Conservation (phyloP, 495 filamentous ascomycete genomes). For the Hypoxylon crocopeplum region DNA sequence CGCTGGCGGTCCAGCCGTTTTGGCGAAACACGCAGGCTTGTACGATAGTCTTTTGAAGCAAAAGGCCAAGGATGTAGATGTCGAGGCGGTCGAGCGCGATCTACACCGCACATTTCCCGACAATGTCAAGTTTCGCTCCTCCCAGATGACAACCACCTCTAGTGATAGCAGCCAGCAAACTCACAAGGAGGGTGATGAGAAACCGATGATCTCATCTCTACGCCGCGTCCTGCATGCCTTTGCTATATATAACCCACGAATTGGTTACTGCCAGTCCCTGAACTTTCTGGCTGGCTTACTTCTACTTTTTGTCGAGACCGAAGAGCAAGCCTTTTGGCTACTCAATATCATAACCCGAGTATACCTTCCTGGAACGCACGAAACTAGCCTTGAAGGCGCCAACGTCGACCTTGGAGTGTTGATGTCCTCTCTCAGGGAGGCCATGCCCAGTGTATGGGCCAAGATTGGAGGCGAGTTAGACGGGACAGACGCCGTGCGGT, state of each 20-base stretch:
- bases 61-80: constrained; percentile 71
- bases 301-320: constrained; percentile 84
- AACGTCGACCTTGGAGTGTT: constrained; percentile 95
- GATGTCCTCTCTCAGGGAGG: constrained; percentile 83
- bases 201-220: constrained; percentile 77
- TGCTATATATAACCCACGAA: constrained; percentile 82
- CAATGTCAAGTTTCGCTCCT: constrained; percentile 75
- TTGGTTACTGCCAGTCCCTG: constrained; percentile 95
- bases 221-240: constrained; percentile 89
- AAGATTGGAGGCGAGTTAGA: constrained; percentile 83
- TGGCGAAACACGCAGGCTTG: constrained; percentile 74
- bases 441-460: constrained; percentile 83
- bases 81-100: constrained; percentile 94
- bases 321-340: constrained; percentile 95
- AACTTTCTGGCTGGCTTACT: constrained; percentile 97
- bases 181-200: constrained; percentile 57
- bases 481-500: constrained; percentile 55
- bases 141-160: not conserved
- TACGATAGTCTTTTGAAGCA: constrained; percentile 73
- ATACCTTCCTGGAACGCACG: constrained; percentile 92
- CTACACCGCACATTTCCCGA: constrained; percentile 95
- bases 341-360: constrained; percentile 88
- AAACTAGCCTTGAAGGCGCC: constrained; percentile 87
- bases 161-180: constrained; percentile 44
- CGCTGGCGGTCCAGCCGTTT: constrained; percentile 81